A percentile compares a stretch with the other conserved stretches of the same genome.
Evolutionary conservation across 768 basidiomycete genomes (phyloP).

Genomic region (Mrakia frigida): DNA sequence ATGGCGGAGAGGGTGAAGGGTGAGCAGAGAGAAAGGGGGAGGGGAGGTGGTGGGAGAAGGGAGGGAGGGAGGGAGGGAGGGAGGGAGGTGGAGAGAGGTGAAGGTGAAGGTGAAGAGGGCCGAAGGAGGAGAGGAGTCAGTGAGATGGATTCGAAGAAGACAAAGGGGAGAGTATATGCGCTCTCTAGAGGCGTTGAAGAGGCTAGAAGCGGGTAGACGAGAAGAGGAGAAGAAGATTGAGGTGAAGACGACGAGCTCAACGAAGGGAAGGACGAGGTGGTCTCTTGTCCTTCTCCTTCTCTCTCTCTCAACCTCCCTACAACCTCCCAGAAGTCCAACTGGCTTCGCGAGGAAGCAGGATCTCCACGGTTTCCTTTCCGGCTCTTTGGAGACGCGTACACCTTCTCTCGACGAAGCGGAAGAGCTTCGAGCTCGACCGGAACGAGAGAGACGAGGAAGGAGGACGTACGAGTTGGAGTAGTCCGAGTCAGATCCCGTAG

Average conservation of each 20-base stretch:
- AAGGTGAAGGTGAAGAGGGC: neutral
- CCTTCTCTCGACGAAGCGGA: neutral
- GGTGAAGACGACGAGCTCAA: neutral
- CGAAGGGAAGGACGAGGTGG: neutral
- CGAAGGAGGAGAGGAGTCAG: neutral
- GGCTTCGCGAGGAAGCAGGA: too few relatives aligned
- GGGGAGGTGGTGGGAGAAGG: neutral
- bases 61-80: neutral
- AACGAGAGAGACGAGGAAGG: neutral
- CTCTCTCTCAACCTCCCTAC: too few relatives aligned
- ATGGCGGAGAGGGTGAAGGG: neutral
- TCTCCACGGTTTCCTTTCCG: too few relatives aligned
- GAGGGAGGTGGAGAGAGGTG: neutral
- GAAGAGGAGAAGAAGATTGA: neutral
- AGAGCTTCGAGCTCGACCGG: too few relatives aligned
- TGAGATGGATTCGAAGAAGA: neutral
- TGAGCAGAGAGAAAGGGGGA: neutral
- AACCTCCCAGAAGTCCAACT: too few relatives aligned
- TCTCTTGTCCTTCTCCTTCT: too few relatives aligned
- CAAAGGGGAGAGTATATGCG: neutral
- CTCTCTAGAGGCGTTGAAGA: neutral
- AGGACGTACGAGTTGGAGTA: slow-evolving; percentile 73
- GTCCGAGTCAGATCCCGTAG: slow-evolving; percentile 83
- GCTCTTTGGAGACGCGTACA: neutral
- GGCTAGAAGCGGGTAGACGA: neutral